These are phyloP conservation scores for Alternaria solani DNA, from an alignment of 2,329 filamentous ascomycete species.

Conservation along the genomic window DNA sequence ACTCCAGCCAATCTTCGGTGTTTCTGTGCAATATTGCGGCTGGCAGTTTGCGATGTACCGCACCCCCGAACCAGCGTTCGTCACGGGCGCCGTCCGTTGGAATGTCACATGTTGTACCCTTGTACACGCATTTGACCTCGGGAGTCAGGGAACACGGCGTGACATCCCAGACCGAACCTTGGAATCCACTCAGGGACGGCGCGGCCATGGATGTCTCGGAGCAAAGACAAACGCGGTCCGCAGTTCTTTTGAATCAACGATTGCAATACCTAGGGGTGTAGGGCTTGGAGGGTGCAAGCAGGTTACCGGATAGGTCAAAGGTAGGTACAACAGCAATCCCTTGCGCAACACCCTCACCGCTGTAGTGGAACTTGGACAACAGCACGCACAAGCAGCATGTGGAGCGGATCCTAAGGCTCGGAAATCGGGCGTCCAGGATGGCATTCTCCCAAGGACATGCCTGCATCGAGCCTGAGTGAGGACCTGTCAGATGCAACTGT, in stretches of 20 bases:
- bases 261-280: background rate
- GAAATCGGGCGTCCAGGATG: background rate
- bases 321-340: background rate
- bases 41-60: background rate
- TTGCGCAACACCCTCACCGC: background rate
- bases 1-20: background rate
- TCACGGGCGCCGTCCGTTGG: background rate
- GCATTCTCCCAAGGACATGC: background rate
- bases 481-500: constrained; percentile 16
- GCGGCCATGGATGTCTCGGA: background rate
- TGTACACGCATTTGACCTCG: background rate
- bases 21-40: background rate
- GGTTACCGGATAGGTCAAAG: background rate
- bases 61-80: background rate
- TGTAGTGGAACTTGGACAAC: constrained; percentile 1
- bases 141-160: constrained; percentile 1
- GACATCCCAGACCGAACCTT: background rate
- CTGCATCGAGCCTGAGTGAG: constrained; percentile 6
- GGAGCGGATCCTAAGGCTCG: constrained; percentile 2
- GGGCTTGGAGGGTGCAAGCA: background rate
- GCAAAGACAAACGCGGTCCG: background rate
- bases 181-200: background rate
- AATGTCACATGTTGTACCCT: background rate
- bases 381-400: background rate
- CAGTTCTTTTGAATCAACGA: background rate